phyloP scores from a whole-genome alignment of 1,284 basidiomycete species.

The Sanguinoderma infundibulare region DNA sequence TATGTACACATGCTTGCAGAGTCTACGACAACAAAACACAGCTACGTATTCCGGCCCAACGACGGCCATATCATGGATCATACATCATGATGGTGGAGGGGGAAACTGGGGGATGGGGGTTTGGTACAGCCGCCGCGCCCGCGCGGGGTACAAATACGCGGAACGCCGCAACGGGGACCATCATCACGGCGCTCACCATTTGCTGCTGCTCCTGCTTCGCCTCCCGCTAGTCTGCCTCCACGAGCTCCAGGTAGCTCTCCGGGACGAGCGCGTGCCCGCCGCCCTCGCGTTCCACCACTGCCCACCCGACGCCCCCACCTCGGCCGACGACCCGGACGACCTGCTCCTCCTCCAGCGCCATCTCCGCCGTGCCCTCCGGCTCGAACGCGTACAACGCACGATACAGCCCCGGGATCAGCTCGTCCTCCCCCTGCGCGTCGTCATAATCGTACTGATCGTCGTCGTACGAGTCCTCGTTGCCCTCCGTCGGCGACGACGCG shows the following conservation, averaged over 20 bases:
- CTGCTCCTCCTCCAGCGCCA: slow-evolving; percentile 75
- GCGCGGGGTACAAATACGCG: slow-evolving; percentile 15
- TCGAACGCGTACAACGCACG: slow-evolving; percentile 74
- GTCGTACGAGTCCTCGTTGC: slow-evolving; percentile 36
- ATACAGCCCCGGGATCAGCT: slow-evolving; percentile 67
- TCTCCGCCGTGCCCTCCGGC: slow-evolving; percentile 76
- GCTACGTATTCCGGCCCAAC: not conserved
- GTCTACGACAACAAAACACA: slow-evolving; percentile 9
- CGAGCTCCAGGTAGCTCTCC: slow-evolving; percentile 65
- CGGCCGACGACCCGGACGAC: slow-evolving; percentile 67
- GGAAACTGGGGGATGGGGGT: not conserved
- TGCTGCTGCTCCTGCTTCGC: not conserved
- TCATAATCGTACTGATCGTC: slow-evolving; percentile 31
- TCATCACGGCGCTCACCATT: slow-evolving; percentile 13
- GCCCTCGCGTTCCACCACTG: slow-evolving; percentile 56
- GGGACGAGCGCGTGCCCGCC: slow-evolving; percentile 65
- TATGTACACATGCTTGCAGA: slow-evolving; percentile 2
- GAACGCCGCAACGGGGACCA: slow-evolving; percentile 8
- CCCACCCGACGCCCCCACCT: slow-evolving; percentile 79
- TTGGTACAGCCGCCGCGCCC: slow-evolving; percentile 25
- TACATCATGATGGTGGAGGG: slow-evolving; percentile 7
- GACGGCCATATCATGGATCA: not conserved
- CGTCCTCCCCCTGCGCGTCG: slow-evolving; percentile 38
- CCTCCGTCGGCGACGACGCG: slow-evolving; percentile 31
- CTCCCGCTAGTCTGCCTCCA: slow-evolving; percentile 37